These are phyloP conservation scores for Epichloe gansuensis DNA, from an alignment of 2,329 filamentous ascomycete species.

Conservation along the genomic window DNA sequence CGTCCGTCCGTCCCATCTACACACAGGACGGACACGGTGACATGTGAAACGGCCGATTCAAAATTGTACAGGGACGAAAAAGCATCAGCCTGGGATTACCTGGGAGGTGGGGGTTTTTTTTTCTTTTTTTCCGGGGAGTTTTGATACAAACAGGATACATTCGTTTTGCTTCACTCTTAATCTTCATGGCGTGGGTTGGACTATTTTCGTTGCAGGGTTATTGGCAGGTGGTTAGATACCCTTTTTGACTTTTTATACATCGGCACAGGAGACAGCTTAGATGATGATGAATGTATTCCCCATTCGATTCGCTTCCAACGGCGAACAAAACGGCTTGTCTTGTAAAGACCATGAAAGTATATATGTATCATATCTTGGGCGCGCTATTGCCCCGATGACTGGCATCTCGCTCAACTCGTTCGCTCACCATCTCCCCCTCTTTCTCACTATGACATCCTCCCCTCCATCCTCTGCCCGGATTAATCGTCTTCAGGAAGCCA, in stretches of 20 bases:
- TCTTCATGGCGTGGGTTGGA: conserved; percentile 1
- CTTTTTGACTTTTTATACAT: conserved; percentile 4
- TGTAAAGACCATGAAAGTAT: not conserved
- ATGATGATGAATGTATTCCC: not conserved
- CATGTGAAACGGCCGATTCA: not conserved
- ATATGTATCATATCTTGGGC: not conserved
- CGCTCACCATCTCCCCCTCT: conserved; percentile 12
- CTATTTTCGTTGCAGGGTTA: conserved; percentile 1
- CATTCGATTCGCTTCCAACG: not conserved
- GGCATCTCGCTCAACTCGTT: not conserved
- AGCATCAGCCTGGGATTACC: not conserved
- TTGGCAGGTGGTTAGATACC: conserved; percentile 7
- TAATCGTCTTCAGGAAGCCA: conserved; percentile 50
- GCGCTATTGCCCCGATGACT: not conserved
- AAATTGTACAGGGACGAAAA: not conserved
- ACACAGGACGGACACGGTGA: not conserved
- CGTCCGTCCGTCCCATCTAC: no score
- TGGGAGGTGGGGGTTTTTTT: not conserved
- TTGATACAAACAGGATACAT: not conserved
- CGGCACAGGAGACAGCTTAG: not conserved
- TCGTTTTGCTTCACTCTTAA: not conserved
- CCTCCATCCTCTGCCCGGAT: conserved; percentile 35
- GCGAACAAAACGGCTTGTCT: not conserved
- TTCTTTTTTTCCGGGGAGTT: not conserved
- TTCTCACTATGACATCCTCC: conserved; percentile 19